phyloP scores from a whole-genome alignment of 768 basidiomycete genomes.

The Lactarius sp. region DNA sequence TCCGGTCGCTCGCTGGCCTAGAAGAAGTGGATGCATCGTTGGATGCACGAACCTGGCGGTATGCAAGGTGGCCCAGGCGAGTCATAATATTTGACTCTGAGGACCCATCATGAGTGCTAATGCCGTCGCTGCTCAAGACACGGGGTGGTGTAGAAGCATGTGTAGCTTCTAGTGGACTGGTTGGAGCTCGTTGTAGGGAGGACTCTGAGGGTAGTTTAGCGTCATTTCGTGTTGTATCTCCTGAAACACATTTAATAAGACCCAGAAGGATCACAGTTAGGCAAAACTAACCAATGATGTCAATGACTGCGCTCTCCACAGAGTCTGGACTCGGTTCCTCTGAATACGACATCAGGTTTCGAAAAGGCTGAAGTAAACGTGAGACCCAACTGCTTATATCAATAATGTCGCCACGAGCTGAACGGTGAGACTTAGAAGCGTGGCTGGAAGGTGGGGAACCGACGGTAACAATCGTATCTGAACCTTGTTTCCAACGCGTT shows the following conservation, averaged over 20 bases:
- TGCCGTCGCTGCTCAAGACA: neutral
- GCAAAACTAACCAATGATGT: slow-evolving; percentile 17
- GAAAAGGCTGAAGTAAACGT: neutral
- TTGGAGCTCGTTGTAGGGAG: neutral
- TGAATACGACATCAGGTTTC: neutral
- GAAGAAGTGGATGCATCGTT: neutral
- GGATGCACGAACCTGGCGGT: neutral
- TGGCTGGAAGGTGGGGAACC: neutral
- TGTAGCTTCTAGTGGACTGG: neutral
- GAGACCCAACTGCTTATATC: neutral
- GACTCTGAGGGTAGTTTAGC: neutral
- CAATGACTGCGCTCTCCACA: slow-evolving; percentile 23
- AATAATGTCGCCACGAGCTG: neutral
- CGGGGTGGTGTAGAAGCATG: neutral
- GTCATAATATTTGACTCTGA: slow-evolving; percentile 1
- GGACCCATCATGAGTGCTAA: neutral
- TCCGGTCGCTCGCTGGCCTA: neutral
- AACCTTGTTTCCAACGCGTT: slow-evolving; percentile 16
- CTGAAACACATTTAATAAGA: neutral
- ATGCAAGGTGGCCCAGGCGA: slow-evolving; percentile 12
- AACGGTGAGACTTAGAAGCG: neutral
- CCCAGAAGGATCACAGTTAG: neutral
- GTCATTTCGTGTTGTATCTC: neutral
- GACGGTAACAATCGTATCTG: neutral
- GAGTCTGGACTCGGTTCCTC: neutral